phyloP scores from a whole-genome alignment of 306 rosid species.

The Neltuma alba region DNA sequence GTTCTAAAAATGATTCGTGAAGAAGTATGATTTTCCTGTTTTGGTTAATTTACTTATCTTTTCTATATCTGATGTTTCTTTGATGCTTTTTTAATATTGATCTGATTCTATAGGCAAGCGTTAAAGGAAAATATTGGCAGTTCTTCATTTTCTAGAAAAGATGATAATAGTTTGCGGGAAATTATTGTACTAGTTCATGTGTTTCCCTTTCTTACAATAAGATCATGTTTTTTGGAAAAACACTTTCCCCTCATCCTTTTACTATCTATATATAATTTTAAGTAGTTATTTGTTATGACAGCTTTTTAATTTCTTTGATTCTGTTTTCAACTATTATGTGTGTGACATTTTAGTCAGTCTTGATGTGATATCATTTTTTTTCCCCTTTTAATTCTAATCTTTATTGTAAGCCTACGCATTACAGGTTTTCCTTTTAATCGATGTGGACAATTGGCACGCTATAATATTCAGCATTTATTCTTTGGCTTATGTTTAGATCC shows the following conservation, averaged over 20 bases:
- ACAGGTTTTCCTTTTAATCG: too few relatives aligned
- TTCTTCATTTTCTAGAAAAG: constrained; percentile 7
- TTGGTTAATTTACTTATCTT: constrained; percentile 23
- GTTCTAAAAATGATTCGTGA: constrained; percentile 74
- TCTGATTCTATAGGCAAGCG: not conserved
- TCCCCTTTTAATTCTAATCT: too few relatives aligned
- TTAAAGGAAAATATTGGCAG: not conserved
- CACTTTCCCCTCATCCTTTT: not conserved
- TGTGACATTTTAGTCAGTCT: not conserved
- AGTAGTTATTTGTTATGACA: not conserved
- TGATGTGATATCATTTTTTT: too few relatives aligned
- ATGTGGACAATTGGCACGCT: too few relatives aligned
- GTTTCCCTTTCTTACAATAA: constrained; percentile 9
- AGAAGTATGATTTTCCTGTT: constrained; percentile 66
- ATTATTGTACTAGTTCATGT: constrained; percentile 13
- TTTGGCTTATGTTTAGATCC: too few relatives aligned
- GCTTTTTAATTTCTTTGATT: constrained; percentile 9
- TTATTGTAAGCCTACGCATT: too few relatives aligned
- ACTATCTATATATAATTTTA: constrained; percentile 7
- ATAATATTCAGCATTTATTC: too few relatives aligned
- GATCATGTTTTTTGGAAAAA: not conserved
- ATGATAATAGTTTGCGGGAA: not conserved
- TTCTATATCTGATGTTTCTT: not conserved
- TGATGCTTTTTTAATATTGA: not conserved
- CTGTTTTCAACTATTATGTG: not conserved